Evolutionary conservation across 208 protist species (phyloP).

Genomic region (Kentomonas sorsogonicus): DNA sequence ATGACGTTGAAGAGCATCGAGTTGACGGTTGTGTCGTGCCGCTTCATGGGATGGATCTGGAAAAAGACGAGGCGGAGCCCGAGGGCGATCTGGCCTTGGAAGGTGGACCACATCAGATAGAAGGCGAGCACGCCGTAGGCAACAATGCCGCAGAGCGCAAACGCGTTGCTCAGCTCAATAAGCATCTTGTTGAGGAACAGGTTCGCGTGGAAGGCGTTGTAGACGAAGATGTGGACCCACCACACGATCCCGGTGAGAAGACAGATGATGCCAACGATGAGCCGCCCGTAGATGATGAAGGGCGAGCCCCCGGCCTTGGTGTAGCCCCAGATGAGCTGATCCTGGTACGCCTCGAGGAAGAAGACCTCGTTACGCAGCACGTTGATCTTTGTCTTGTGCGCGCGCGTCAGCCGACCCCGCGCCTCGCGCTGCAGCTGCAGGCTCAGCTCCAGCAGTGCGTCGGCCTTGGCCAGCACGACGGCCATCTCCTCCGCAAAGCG

Average conservation of each 20-base stretch:
- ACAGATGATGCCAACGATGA: conserved; percentile 55
- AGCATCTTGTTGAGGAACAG: conserved; percentile 66
- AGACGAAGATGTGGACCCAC: conserved; percentile 85
- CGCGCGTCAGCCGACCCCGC: conserved; percentile 23
- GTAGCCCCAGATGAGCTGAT: conserved; percentile 68
- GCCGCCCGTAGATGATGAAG: conserved; percentile 49
- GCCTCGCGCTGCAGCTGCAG: conserved; percentile 39
- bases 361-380: conserved; percentile 80
- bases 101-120: conserved; percentile 86
- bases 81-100: conserved; percentile 91
- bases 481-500: conserved; percentile 68
- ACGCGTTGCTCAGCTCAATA: conserved; percentile 68
- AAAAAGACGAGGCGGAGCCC: conserved; percentile 82
- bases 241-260: conserved; percentile 68
- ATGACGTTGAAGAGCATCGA: conserved; percentile 93
- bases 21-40: conserved; percentile 91
- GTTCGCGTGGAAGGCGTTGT: conserved; percentile 76
- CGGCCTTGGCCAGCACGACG: conserved; percentile 75
- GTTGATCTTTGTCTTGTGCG: conserved; percentile 60
- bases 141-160: conserved; percentile 86
- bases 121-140: conserved; percentile 90
- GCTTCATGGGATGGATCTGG: conserved; percentile 85
- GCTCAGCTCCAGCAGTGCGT: conserved; percentile 61
- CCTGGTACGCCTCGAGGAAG: conserved; percentile 80
- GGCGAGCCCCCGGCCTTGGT: conserved; percentile 67